These are phyloP conservation scores for Metschnikowia colocasiae DNA, from an alignment of 805 yeast species.

Conservation along the genomic window DNA sequence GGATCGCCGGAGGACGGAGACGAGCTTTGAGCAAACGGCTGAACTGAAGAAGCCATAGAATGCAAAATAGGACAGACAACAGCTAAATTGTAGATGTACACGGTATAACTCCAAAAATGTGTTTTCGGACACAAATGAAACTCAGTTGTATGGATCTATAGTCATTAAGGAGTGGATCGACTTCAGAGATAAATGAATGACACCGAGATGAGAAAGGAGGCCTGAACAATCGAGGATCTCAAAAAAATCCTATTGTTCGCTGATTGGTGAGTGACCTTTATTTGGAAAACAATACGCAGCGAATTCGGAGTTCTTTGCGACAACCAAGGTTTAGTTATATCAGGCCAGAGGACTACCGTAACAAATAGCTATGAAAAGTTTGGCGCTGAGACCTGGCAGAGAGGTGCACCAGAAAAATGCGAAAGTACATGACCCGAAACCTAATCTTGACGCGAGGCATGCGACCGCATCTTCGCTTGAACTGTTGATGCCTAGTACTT, in stretches of 20 bases:
- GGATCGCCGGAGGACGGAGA: background rate
- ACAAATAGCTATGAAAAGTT: background rate
- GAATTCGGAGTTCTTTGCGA: background rate
- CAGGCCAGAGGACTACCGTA: background rate
- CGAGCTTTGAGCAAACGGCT: background rate
- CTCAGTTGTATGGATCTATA: background rate
- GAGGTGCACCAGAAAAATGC: slow-evolving; percentile 2
- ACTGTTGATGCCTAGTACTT: background rate
- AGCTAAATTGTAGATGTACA: background rate
- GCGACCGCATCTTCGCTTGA: slow-evolving; percentile 3
- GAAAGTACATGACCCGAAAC: slow-evolving; percentile 2
- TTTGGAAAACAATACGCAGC: background rate
- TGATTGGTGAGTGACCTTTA: background rate
- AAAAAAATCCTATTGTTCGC: background rate
- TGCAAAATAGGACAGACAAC: background rate
- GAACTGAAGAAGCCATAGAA: slow-evolving; percentile 1
- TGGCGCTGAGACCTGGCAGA: slow-evolving; percentile 2
- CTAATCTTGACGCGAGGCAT: slow-evolving; percentile 3
- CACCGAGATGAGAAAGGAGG: background rate
- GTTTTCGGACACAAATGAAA: background rate
- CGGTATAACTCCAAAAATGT: background rate
- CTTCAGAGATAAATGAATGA: background rate
- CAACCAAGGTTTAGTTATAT: background rate
- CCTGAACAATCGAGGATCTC: background rate
- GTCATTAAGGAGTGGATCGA: background rate